Base-by-base conservation (phyloP, 306 rosid genomes). In the Ormosia emarginata region DNA sequence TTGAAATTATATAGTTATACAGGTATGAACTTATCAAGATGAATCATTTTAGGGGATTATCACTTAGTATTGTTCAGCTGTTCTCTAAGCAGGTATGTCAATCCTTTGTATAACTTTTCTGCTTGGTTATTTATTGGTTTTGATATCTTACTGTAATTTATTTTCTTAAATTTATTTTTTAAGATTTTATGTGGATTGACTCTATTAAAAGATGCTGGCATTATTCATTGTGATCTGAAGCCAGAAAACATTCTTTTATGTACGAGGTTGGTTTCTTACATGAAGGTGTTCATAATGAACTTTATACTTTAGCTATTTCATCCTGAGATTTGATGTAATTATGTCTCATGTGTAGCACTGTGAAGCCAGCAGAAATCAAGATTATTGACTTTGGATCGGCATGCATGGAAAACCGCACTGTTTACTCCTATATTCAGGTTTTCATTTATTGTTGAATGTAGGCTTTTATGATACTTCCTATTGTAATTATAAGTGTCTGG, bases 381-480 rank as follows among this genome's bases (percentile, higher is more conserved):
- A 90, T 93, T 80, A 96, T 96, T 78, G 99, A 96, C 90, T 96
- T 96, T 79, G 99, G 99, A 88, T 96, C 99, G 11, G 99, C 99
- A 78, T 96, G 99, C 93, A 88, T 96, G 99, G 98, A 96, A 85
- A 92, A 92, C 67, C 97, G 97, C 68, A 96, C 99, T n/a, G 98
- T 96, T 72, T 96, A 96, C 88, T 96, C 99, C 83, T 96, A 96
- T 85, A 96, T 96, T 82, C 99, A 96, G 99, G 99, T 94, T 80
- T 71, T 64, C 72, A 32, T 61, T 55, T 74, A 17, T 64, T 57
- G 79, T 65, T 49, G 18, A 43, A 67, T 39, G 46, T 72, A 63
- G 62, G 79, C 11, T 64, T 79, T 61, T 80, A 43, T 66, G 18
- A 32, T 41, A 75, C 15, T 71, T 80, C 41, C 47, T 80, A 50